These are phyloP conservation scores for Chamaenerion angustifolium DNA, from an alignment of 345 rosid species.

Conservation along the genomic window DNA sequence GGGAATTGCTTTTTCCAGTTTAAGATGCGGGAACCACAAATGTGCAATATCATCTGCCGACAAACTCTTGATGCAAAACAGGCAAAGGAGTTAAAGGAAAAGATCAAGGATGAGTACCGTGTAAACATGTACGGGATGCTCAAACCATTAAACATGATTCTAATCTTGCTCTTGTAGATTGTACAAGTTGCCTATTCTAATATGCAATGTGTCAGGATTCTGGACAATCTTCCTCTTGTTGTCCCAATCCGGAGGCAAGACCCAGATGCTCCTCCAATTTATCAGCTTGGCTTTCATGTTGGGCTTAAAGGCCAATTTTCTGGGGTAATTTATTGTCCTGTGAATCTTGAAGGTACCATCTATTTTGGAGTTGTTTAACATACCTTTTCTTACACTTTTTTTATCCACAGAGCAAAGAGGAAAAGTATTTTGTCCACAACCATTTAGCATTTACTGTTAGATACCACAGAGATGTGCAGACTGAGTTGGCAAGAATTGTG, in stretches of 20 bases:
- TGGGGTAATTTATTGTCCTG: constrained; percentile 43
- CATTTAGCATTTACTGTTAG: constrained; percentile 81
- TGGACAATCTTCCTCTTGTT: constrained; percentile 90
- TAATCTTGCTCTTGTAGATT: background rate
- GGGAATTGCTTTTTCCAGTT: constrained; percentile 36
- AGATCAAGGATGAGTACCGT: constrained; percentile 82
- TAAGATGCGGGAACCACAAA: constrained; percentile 80
- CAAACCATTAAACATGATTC: constrained; percentile 3
- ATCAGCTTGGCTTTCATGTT: constrained; percentile 84
- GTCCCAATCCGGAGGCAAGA: constrained; percentile 61
- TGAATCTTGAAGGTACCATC: constrained; percentile 3
- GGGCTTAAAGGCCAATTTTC: constrained; percentile 83
- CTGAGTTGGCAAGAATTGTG: constrained; percentile 79
- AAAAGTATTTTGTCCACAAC: constrained; percentile 76
- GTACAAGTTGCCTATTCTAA: constrained; percentile 7
- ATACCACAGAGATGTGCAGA: constrained; percentile 62
- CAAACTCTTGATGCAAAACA: constrained; percentile 41
- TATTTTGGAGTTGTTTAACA: constrained; percentile 1
- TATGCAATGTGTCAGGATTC: constrained; percentile 56
- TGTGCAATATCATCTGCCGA: constrained; percentile 59
- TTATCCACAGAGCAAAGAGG: constrained; percentile 60
- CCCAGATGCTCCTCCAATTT: constrained; percentile 52
- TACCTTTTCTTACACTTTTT: constrained; percentile 10
- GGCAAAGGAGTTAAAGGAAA: constrained; percentile 64
- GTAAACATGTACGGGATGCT: constrained; percentile 62